Percentiles rank a stretch among this genome's conserved stretches.
phyloP scores from a whole-genome alignment of 352 stramenopile species.

The Globisporangium parvum region DNA sequence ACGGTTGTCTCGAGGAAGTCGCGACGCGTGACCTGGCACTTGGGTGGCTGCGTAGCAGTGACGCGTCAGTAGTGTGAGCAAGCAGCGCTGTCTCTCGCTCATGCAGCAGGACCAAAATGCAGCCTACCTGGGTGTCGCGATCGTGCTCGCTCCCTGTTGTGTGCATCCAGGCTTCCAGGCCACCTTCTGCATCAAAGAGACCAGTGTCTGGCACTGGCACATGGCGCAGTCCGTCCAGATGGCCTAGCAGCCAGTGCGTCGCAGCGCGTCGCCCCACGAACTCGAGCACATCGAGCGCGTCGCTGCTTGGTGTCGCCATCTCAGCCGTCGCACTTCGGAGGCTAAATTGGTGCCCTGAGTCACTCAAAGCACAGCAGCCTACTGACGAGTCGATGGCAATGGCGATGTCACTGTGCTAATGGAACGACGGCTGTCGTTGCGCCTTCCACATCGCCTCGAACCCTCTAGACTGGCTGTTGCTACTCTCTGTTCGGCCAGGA shows the following conservation, averaged over 20 bases:
- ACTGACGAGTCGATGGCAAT: too few relatives aligned
- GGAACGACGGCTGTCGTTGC: constrained; percentile 24
- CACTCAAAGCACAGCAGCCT: too few relatives aligned
- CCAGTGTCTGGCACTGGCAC: constrained; percentile 29
- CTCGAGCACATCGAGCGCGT: neutral
- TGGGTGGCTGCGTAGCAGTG: neutral
- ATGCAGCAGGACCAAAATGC: neutral
- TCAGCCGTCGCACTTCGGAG: too few relatives aligned
- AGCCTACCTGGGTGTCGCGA: constrained; percentile 6
- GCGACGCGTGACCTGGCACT: constrained; percentile 5
- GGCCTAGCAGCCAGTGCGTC: constrained; percentile 31
- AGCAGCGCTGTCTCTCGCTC: neutral
- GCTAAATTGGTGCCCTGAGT: too few relatives aligned
- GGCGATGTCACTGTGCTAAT: neutral
- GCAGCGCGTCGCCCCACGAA: constrained; percentile 12
- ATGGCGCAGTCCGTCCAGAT: constrained; percentile 15
- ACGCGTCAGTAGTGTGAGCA: too few relatives aligned
- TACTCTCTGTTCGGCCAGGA: constrained; percentile 4
- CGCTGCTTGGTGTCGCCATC: too few relatives aligned
- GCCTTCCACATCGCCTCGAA: constrained; percentile 35
- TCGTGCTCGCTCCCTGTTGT: neutral
- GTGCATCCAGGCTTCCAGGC: constrained; percentile 30
- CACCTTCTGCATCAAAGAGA: constrained; percentile 35
- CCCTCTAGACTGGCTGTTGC: neutral
- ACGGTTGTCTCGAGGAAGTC: constrained; percentile 28